Base-by-base conservation (phyloP, 2,329 filamentous ascomycete species). In the Davidsoniella eucalypti region DNA sequence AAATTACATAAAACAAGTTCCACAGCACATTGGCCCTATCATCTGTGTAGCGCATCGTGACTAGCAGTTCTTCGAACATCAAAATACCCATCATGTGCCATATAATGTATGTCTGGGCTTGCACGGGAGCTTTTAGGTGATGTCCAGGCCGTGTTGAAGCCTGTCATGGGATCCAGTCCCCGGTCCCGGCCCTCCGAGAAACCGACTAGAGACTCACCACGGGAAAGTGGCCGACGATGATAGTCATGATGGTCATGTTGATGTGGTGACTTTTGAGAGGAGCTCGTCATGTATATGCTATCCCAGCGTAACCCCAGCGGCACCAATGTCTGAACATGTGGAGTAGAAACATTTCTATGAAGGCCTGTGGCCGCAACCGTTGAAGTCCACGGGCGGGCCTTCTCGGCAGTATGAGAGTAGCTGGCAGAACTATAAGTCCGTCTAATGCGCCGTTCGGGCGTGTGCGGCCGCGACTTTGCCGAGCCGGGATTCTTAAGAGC, bases 101-200 rank as follows among this genome's bases (percentile, higher is more conserved):
- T 37, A 46, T 17, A 9, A 14, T 38, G 23, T 0, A 25, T 16
- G 12, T 40, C 40, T 10, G 26, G 38, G 12, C 48, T 44, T 25
- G 29, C n/a, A 23, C 17, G 47, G 17, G n/a, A 42, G 37, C 26
- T 48, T 38, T 44, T 37, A 9, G 44, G 44, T 16, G 41, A 45
- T 26, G 48, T 51, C 52, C 44, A 53, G n/a, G 48, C 33, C 16
- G 48, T 37, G 16, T 50, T 44, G 21, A 44, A 50, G 6, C 36
- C 44, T n/a, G 16, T 42, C 36, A 18, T 17, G 4, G 40, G 14
- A 8, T 49, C 47, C 14, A 50, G 23, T 14, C 52, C 52, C 14
- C 52, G 52, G 25, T 53, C 52, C 12, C 52, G 23, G 16, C 52
- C 52, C 40, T 53, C 48, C 10, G 48, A 53, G 37, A 53, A 53